Evolutionary conservation across 306 rosid genomes (phyloP), one percentile per base, ranked within the genome.

Genomic region (Trichosanthes cucumerina): DNA sequence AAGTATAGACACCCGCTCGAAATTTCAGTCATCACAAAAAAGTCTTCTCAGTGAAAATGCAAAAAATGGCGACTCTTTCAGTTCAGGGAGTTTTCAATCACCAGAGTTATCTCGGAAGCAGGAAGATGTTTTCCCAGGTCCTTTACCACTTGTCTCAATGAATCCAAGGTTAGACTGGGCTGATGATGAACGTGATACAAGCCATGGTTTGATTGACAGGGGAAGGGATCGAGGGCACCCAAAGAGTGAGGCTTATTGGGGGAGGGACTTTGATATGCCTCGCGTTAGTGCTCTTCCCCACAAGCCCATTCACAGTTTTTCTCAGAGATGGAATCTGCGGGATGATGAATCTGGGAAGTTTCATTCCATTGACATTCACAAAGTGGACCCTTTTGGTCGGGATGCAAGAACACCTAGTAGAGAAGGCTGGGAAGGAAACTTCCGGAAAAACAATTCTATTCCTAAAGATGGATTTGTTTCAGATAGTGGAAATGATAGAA

Each of bases 101-200:
- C 75, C 62, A 1, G 82, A 86, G 18, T 81, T 34, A 49, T 86
- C 81, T 73, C 86, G 80, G 84, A 87, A 80, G 86, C 92, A 82
- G 79, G 95, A 89, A 28, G 97, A 92, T 76, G 82, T 84, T 85
- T 90, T 89, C 62, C 92, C 89, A 1, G 96, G 91, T 72, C 93
- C 96, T 49, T 81, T 92, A 53, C 98, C 98, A 6, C 85, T 90
- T 1, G 93, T 95, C 76, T 79, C 84, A 81, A 36, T 92, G 87
- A 89, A 88, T 26, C 92, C 93, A 0, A 87, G 98, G 77, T 92
- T 92, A 12, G 96, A 95, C 80, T 95, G 98, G 98, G 98, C 98
- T 44, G 98, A 95, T 76, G 98, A 95, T 79, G 98, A 95, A 84
- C 98, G 98, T 18, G 98, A 95, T 85, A 95, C 97, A 0, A 84